Evolutionary conservation across 2,329 filamentous ascomycete species (phyloP), one percentile per base, ranked within the genome.

Genomic region (Pyrenophora graminea): DNA sequence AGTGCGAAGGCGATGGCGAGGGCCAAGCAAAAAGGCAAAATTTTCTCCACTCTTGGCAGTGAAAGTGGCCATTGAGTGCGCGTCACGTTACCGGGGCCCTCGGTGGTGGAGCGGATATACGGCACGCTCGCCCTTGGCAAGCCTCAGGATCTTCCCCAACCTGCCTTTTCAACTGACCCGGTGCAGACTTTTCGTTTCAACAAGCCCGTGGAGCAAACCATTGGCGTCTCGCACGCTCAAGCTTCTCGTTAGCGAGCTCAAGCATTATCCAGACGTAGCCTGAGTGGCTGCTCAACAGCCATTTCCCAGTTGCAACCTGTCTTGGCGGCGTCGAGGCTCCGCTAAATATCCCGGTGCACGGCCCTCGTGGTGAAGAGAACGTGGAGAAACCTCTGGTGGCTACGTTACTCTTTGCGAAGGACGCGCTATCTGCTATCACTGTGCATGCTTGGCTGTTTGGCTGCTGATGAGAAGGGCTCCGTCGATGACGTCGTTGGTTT

Each of bases 51-150:
- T 25, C 51, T 51, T 53, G 38, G 47, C 47, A 10, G 25, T 38
- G 17, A 4, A 38, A 18, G 12, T 7, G 34, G 38, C 51, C 51
- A 53, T 33, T 42, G 32, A 45, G 15, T 53, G 40, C 15, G n/a
- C 37, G 4, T 50, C 32, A 34, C 9, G 27, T n/a, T 45, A 17
- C 38, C 12, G 34, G 38, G 47, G 21, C 32, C 19, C 13, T 27
- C 44, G 12, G 36, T 6, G 12, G 25, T 30, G 34, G 36, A 17
- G 34, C 40, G 49, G 45, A 27, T 52, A 36, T 7, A 17, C 49
- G 49, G 45, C 49, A 52, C 48, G 23, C 30, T 6, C 39, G 19
- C 33, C 9, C 49, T 52, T 52, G 49, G 49, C 49, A 4, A 13
- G 19, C 21, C 15, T 34, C 27, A 15, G 8, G 36, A 34, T 40